Base-by-base conservation (phyloP, 2,329 filamentous ascomycete species). In the Pseudopyricularia javanii region DNA sequence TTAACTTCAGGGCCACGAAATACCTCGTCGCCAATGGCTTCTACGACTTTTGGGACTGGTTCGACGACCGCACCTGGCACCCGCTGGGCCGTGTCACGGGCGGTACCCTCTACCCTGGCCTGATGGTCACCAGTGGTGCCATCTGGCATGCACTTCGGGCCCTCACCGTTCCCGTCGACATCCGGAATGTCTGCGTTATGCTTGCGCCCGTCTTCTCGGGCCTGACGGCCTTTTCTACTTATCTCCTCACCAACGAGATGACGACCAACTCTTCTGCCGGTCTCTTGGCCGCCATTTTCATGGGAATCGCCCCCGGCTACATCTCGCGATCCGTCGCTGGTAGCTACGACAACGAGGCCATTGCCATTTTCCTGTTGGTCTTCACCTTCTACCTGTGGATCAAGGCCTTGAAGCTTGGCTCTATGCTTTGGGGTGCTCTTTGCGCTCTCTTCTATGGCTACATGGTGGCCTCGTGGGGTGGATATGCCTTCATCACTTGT, bases 1-100 rank as follows among this genome's bases (percentile, higher is more conserved):
- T 98, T 76, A 98, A 98, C 73, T 98, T 98, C 73, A 81, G 93
- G 70, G 93, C 93, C 60, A 97, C 93, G 54, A 97, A 97, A 72
- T 97, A 98, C 66, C 81, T 98, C 53, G 88, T 98, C 53, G 82
- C 91, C 66, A 82, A 98, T 83, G 93, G 93, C 63, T 97, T 98
- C 74, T 94, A 95, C 71, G 90, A 87, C 70, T 98, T 98, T 69
- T 98, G 93, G 93, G 91, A 98, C 70, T 98, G 93, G 93, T 98
- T 98, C 66, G 93, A 98, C 71, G 93, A 98, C 76, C 85, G 93
- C 75, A 98, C 93, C 82, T 98, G 93, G 93, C 91, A 98, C 72
- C 93, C 93, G 62, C 86, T 98, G 56, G 93, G 93, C 62, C 89
- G 93, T 74, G 93, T 98, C 66, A 98, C 93, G 56, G 93, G 93